Conservation (phyloP, 768 basidiomycete genomes). For the Psilocybe tampanensis region DNA sequence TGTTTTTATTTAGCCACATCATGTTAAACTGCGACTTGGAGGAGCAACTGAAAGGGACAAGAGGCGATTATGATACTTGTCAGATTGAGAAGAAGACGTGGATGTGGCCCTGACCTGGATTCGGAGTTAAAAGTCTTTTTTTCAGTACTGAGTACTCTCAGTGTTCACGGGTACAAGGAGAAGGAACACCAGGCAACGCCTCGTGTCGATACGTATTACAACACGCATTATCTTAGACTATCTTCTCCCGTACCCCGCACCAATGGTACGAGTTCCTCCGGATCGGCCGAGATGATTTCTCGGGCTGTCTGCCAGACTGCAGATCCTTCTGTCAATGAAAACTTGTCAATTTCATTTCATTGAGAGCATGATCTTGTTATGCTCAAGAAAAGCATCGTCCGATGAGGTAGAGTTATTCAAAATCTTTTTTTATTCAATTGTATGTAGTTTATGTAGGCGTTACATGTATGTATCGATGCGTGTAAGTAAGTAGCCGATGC, state of each 20-base stretch:
- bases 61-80: too few species aligned
- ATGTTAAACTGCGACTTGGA: too few species aligned
- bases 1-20: background rate
- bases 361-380: too few species aligned
- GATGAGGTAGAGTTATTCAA: background rate
- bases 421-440: slow-evolving; percentile 4
- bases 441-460: slow-evolving; percentile 12
- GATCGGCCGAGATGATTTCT: background rate
- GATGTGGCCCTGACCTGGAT: slow-evolving; percentile 7
- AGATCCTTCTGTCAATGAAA: background rate
- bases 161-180: too few species aligned
- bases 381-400: too few species aligned
- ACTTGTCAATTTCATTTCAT: background rate
- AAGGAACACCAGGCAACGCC: too few species aligned
- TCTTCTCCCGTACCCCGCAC: background rate
- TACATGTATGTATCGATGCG: slow-evolving; percentile 14
- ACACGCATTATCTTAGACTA: background rate
- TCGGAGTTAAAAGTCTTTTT: background rate
- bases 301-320: background rate
- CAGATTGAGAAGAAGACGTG: background rate
- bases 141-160: too few species aligned
- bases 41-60: too few species aligned
- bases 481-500: slow-evolving; percentile 13
- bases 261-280: background rate
- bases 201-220: too few species aligned